Evolutionary conservation across 805 yeast genomes (phyloP), one percentile per base, ranked within the genome.

Genomic region (Cyberlindnera maclurae): DNA sequence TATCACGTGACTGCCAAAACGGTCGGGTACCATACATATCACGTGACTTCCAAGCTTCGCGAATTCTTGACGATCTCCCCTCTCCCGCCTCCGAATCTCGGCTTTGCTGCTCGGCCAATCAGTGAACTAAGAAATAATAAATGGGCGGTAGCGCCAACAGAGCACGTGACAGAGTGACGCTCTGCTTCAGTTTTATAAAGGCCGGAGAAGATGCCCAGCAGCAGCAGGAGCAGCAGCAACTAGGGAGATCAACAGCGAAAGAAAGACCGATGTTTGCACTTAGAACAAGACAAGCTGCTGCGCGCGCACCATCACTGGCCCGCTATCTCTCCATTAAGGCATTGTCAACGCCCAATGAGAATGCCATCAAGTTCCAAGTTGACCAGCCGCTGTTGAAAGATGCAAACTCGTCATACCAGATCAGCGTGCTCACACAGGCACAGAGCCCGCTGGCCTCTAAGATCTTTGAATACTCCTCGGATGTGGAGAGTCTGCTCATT

Each of bases 401-500:
- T 7, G 43, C 45, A 15, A 34, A 33, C 20, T 33, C 40, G 4
- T 52, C 57, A 10, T 47, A 41, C 33, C 55, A 52, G 39, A 47
- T 51, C 29, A 48, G 41, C 33, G 16, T 48, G 10, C 34, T 42
- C 6, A 52, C 51, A 26, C 52, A 60, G 5, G 46, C 50, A 5
- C 68, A 65, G 48, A 81, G 89, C 0, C 85, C 83, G 8, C 60
- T 82, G 34, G 87, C 87, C 1, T 59, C 70, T 30, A 69, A 70
- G 43, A 56, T 82, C 20, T 79, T 81, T 43, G 54, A 68, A 20
- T 61, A 62, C 43, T 58, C 68, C 64, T 77, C 49, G 10, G 84
- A 82, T 1, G 82, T 82, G n/a, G 76, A 68, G 47, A 77, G 86
- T 0, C 62, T 83, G 15, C 73, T 83, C 78, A 73, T 83, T 47